phyloP scores from a whole-genome alignment of 2,329 filamentous ascomycete species.

The Byssothecium circinans region DNA sequence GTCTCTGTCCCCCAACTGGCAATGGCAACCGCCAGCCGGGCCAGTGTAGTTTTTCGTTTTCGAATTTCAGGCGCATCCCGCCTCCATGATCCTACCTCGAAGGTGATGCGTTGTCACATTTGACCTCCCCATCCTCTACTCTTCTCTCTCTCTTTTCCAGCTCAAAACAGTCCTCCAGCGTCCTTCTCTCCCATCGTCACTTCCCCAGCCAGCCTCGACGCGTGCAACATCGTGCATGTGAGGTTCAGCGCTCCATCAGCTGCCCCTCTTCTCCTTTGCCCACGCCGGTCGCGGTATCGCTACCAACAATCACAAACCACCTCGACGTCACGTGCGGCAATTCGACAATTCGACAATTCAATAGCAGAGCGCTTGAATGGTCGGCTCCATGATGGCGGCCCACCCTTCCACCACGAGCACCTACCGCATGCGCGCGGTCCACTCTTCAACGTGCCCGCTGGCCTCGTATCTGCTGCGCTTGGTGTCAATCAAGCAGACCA shows the following conservation, averaged over 20 bases:
- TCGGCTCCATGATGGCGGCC: slow-evolving; percentile 29
- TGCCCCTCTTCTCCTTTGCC: too few species aligned
- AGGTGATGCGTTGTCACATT: background rate
- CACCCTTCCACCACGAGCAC: slow-evolving; percentile 42
- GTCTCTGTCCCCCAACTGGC: background rate
- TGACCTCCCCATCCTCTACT: background rate
- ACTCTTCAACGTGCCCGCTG: slow-evolving; percentile 48
- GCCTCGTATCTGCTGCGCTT: slow-evolving; percentile 53
- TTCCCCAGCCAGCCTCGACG: too few species aligned
- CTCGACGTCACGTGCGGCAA: background rate
- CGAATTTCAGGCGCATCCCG: background rate
- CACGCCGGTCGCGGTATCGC: too few species aligned
- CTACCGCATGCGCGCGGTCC: slow-evolving; percentile 50
- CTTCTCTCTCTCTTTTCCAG: too few species aligned
- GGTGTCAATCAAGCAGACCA: slow-evolving; percentile 54
- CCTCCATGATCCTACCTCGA: background rate
- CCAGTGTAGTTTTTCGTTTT: background rate
- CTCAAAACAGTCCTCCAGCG: too few species aligned
- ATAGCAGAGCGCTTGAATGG: background rate
- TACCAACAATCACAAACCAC: background rate
- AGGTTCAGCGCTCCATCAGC: too few species aligned
- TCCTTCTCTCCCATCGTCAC: too few species aligned
- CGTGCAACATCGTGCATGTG: too few species aligned
- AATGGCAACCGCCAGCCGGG: too few species aligned
- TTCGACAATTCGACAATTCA: background rate